These are phyloP conservation scores for Yamadazyma scolyti DNA, from an alignment of 805 yeast species.

Conservation along the genomic window DNA sequence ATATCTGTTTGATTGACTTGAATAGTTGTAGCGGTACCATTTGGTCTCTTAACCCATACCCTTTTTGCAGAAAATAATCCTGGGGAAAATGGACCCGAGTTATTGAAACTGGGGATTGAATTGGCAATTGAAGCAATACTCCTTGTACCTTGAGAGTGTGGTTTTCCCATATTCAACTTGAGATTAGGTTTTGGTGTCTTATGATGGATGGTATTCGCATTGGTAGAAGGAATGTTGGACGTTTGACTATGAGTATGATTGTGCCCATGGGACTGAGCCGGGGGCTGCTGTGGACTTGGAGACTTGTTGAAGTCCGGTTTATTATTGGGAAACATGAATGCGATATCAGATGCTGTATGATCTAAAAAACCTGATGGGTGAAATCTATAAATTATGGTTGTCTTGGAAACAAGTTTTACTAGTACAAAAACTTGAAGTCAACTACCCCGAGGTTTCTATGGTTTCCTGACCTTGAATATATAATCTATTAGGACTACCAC, in stretches of 20 bases:
- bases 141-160: slow-evolving; percentile 4
- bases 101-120: slow-evolving; percentile 9
- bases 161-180: slow-evolving; percentile 12
- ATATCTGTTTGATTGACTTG: slow-evolving; percentile 58
- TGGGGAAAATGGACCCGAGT: slow-evolving; percentile 13
- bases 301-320: slow-evolving; percentile 6
- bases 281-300: slow-evolving; percentile 7
- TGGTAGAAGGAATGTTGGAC: too few species aligned
- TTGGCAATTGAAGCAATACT: slow-evolving; percentile 9
- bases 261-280: not conserved
- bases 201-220: too few species aligned
- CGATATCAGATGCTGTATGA: too few species aligned
- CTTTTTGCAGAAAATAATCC: slow-evolving; percentile 26
- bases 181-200: slow-evolving; percentile 10
- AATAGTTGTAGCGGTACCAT: slow-evolving; percentile 67
- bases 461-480: too few species aligned
- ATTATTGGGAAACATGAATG: too few species aligned
- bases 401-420: too few species aligned
- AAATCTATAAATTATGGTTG: too few species aligned
- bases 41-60: slow-evolving; percentile 52
- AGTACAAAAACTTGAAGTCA: too few species aligned
- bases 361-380: too few species aligned
- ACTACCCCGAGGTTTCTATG: too few species aligned
- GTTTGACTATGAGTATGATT: slow-evolving; percentile 1
- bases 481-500: too few species aligned